Base-by-base conservation (phyloP, 176 grass and related monocot genomes). In the Phyllostachys edulis region DNA sequence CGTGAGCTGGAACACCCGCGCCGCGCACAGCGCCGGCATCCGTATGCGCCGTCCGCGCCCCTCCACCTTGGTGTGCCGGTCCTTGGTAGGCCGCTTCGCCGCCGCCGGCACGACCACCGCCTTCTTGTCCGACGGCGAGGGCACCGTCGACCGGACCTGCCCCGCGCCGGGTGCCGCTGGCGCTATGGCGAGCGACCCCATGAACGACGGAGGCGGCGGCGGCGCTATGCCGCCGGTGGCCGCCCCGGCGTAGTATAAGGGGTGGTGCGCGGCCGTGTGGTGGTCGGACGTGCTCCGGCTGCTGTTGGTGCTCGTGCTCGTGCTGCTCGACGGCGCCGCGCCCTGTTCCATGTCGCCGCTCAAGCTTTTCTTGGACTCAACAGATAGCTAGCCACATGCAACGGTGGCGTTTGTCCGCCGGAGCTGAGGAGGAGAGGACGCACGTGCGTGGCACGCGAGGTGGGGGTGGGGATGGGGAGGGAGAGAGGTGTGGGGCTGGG, bases 1-100 rank as follows among this genome's bases (percentile, higher is more conserved):
- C 17, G 97, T 99, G 37, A 99, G 93, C 90, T 99, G 97, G 86
- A 99, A 99, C 26, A 99, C 97, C 12, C 93, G 69, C 44, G 97
- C 97, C 39, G 97, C 97, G 71, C 97, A 99, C 77, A 99, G 74
- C 68, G 97, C 93, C 67, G 97, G 97, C 97, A 99, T 99, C 79
- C 97, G 93, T 85, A 99, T 99, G 80, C 97, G 88, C 15, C 93
- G 84, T 18, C 97, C 97, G 0, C 97, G 91, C 9, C 97, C 97
- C 4, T 99, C 97, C 63, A 99, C 97, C 88, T 96, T 99, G 26
- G 97, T 99, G 81, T 99, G 97, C 16, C 97, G 81, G 84, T 99
- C 97, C 86, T 96, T 99, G 39, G 88, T 91, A 0, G 91, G 91
- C 42, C 93, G 75, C 81, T 96, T 99, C 17, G 59, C 63, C 0